A percentile compares a stretch with the other conserved stretches of the same genome.
These are phyloP conservation scores for Chlamydomonas urium DNA, from an alignment of 139 green algal genomes.

Conservation along the genomic window DNA sequence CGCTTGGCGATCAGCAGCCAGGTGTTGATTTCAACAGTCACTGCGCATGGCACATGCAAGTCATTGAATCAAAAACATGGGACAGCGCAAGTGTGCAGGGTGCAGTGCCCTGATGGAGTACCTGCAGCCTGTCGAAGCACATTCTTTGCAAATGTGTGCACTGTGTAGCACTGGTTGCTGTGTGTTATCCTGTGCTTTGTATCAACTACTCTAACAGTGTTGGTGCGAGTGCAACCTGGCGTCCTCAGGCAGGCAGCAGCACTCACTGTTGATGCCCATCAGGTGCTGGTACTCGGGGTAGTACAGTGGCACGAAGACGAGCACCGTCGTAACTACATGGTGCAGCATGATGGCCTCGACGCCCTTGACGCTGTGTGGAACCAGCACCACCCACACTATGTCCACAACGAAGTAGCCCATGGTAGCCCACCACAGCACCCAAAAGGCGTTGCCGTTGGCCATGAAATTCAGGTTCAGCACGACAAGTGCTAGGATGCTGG, in stretches of 20 bases:
- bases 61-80: not conserved
- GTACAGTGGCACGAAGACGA: not conserved
- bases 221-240: too few species aligned
- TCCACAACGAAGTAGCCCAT: not conserved
- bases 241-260: too few species aligned
- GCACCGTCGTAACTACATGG: not conserved
- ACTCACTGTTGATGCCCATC: conserved; percentile 13
- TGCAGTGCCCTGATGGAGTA: not conserved
- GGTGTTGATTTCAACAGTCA: conserved; percentile 11
- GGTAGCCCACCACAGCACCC: not conserved
- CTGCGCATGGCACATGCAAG: too few species aligned
- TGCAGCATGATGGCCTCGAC: not conserved
- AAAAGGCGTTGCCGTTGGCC: not conserved
- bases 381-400: not conserved
- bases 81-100: not conserved
- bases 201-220: too few species aligned
- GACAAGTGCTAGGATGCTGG: not conserved
- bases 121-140: too few species aligned
- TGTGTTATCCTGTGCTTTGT: too few species aligned
- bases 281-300: not conserved
- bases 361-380: conserved; percentile 6
- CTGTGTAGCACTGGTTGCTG: too few species aligned
- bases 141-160: too few species aligned
- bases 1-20: conserved; percentile 17
- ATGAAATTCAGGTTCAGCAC: not conserved